A percentile compares a stretch with the other conserved stretches of the same genome.
Conservation (phyloP, 257 asterid species). For the Ehretia macrophylla region DNA sequence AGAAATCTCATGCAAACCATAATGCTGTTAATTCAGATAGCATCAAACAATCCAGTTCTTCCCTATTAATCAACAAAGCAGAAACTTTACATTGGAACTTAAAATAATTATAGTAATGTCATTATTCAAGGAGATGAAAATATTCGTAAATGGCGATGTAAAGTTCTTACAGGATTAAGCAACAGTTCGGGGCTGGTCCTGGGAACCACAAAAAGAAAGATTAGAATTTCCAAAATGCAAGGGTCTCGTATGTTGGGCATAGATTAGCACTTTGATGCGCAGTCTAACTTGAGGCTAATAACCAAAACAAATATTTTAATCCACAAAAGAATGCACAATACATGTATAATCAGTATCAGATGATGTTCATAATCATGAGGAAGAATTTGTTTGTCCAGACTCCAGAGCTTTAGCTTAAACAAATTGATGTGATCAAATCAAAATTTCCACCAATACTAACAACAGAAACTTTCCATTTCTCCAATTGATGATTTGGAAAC, state of each 20-base stretch:
- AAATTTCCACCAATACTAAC: too few species aligned
- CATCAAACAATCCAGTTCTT: neutral
- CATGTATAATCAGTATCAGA: neutral
- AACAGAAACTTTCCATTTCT: too few species aligned
- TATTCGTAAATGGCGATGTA: neutral
- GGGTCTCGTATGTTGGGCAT: neutral
- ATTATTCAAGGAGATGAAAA: too few species aligned
- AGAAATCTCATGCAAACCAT: neutral
- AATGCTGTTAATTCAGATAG: too few species aligned
- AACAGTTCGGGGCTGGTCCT: conserved; percentile 98
- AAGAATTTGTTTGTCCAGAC: neutral
- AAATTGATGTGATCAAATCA: too few species aligned
- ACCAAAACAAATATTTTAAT: conserved; percentile 3
- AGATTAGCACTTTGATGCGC: neutral
- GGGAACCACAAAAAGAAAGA: conserved; percentile 39
- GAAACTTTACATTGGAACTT: neutral
- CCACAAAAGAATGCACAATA: neutral
- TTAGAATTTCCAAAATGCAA: conserved; percentile 3
- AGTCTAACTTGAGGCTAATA: neutral
- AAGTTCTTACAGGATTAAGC: conserved; percentile 81
- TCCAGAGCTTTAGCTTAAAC: neutral
- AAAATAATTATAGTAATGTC: too few species aligned
- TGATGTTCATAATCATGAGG: neutral
- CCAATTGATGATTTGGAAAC: too few species aligned
- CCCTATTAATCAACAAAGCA: neutral